A percentile compares a stretch with the other conserved stretches of the same genome.
Evolutionary conservation across 75 land plant species (phyloP).

Genomic region (Pinus tabuliformis): DNA sequence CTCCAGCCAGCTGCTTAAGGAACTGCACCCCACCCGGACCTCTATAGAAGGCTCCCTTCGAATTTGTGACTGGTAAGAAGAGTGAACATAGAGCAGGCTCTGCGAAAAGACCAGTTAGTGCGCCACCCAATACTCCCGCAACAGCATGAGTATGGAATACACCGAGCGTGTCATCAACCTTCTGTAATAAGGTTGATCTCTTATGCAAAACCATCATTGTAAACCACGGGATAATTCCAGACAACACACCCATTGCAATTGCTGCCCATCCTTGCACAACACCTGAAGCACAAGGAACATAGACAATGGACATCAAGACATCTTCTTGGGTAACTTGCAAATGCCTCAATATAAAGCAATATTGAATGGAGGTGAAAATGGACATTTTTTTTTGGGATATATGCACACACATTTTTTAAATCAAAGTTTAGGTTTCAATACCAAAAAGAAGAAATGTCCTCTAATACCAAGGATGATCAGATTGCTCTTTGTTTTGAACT

Average conservation of each 20-base stretch:
- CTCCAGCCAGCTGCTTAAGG: constrained; percentile 63
- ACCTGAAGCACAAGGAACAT: constrained; percentile 26
- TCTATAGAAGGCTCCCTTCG: constrained; percentile 29
- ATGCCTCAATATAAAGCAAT: too few species aligned
- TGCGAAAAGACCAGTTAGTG: constrained; percentile 56
- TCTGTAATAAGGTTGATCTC: constrained; percentile 48
- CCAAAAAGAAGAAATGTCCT: too few species aligned
- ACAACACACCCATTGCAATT: constrained; percentile 61
- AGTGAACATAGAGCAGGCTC: constrained; percentile 35
- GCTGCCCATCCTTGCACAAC: constrained; percentile 86
- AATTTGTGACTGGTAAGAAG: constrained; percentile 42
- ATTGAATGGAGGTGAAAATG: too few species aligned
- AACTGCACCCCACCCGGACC: constrained; percentile 27
- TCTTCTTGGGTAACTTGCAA: too few species aligned
- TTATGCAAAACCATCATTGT: constrained; percentile 84
- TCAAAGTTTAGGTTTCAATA: too few species aligned
- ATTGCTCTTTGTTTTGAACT: too few species aligned
- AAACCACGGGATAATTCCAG: constrained; percentile 84
- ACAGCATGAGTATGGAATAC: constrained; percentile 80
- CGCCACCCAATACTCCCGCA: constrained; percentile 62
- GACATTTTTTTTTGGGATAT: too few species aligned
- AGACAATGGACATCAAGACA: too few species aligned
- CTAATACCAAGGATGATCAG: too few species aligned
- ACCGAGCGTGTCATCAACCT: constrained; percentile 72
- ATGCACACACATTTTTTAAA: too few species aligned